Evolutionary conservation across 2,329 filamentous ascomycete species (phyloP), one percentile per base, ranked within the genome.

Genomic region (Epichloe amarillans): DNA sequence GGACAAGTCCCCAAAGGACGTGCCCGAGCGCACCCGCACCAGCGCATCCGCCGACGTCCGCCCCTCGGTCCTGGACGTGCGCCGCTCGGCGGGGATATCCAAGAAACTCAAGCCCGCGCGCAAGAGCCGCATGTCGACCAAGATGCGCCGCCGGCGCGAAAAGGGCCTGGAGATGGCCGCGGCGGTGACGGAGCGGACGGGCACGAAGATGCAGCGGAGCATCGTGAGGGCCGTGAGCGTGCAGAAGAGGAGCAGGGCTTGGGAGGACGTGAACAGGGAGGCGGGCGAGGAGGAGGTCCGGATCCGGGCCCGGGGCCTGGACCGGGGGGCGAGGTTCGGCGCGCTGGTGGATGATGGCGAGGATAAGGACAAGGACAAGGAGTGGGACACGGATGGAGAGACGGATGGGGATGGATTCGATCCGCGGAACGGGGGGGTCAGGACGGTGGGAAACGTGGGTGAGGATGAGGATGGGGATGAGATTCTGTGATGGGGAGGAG

Each of bases 1-100:
- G 42, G 83, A 87, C 72, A 86, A 86, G 67, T 84, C 82, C 6
- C 72, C 86, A 21, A 84, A 84, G 62, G 69, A 79, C 38, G 66
- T 76, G 26, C 26, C 26, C 47, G 15, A 11, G 47, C 37, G 12
- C 63, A 55, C 67, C 73, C 54, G 26, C 17, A 21, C 19, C 0
- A 14, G 12, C 11, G 17, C 21, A 10, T 55, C 23, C 23, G 23
- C 58, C 30, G 40, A n/a, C 6, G 5, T 70, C 53, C 77, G 81
- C 4, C 79, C 82, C 30, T 82, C 85, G n/a, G 74, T 87, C 17
- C 78, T 88, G 40, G 79, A 80, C 39, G 79, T 83, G 15, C 83
- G 86, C 57, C 78, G 82, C 61, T 69, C 72, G 2, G 76, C 81
- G 17, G 86, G 87, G 33, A 74, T 91, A 10, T 69, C 70, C 50